Conservation (phyloP, 2,329 filamentous ascomycete genomes). For the Beauveria bassiana region DNA sequence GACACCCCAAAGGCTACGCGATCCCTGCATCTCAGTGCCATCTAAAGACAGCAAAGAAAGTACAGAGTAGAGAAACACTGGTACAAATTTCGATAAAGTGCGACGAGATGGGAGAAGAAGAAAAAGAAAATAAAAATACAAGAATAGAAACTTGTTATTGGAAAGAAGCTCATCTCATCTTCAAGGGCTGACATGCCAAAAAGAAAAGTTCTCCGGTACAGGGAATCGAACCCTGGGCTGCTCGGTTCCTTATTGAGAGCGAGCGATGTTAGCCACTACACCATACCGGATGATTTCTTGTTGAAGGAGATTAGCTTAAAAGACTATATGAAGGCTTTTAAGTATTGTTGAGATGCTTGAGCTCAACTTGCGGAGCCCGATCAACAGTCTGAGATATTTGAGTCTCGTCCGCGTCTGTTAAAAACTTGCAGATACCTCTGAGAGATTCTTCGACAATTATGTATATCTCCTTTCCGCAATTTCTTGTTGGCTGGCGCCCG, state of each 20-base stretch:
- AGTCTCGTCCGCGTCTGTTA: too few species aligned
- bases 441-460: too few species aligned
- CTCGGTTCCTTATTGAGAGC: constrained; percentile 25
- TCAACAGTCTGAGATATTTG: too few species aligned
- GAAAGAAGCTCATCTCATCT: too few species aligned
- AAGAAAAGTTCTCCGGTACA: constrained; percentile 21
- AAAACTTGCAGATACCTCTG: neutral
- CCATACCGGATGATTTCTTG: constrained; percentile 23
- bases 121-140: neutral
- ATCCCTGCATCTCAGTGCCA: too few species aligned
- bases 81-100: too few species aligned
- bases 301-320: neutral
- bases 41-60: too few species aligned
- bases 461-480: neutral
- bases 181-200: neutral
- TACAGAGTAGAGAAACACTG: too few species aligned
- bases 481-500: neutral
- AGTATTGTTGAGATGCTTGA: neutral
- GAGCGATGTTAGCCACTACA: constrained; percentile 31
- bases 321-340: neutral
- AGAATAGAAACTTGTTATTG: too few species aligned
- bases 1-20: too few species aligned
- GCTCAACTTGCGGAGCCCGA: too few species aligned
- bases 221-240: constrained; percentile 29
- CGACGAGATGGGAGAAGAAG: too few species aligned